Percentiles rank a stretch among this genome's conserved stretches.
These are phyloP conservation scores for Phoma sp. DNA, from an alignment of 2,329 filamentous ascomycete species.

Conservation along the genomic window DNA sequence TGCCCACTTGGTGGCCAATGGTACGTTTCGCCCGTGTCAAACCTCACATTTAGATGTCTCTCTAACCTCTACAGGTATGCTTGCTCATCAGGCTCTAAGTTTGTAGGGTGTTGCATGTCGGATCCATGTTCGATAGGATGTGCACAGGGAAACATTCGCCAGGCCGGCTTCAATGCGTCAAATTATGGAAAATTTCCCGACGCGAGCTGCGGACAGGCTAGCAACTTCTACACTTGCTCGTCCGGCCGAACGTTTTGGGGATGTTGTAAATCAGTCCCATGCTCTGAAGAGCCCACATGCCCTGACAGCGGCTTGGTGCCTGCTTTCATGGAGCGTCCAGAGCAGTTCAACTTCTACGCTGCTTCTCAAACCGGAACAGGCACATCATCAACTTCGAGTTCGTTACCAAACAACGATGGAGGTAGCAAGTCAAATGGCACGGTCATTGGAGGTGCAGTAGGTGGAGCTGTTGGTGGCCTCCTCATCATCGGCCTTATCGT, in stretches of 20 bases:
- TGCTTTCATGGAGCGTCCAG: slow-evolving; percentile 33
- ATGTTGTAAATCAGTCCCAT: slow-evolving; percentile 49
- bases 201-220: slow-evolving; percentile 39
- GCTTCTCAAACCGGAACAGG: not conserved
- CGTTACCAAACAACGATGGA: not conserved
- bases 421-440: slow-evolving; percentile 23
- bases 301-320: slow-evolving; percentile 32
- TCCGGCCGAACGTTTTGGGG: slow-evolving; percentile 42
- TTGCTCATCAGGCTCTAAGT: slow-evolving; percentile 35
- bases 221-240: slow-evolving; percentile 48
- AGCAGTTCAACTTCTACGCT: slow-evolving; percentile 27
- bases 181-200: slow-evolving; percentile 41
- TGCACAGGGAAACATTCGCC: slow-evolving; percentile 38
- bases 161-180: slow-evolving; percentile 43
- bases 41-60: not conserved
- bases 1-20: slow-evolving; percentile 33
- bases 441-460: slow-evolving; percentile 38
- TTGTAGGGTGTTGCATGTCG: slow-evolving; percentile 51
- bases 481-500: slow-evolving; percentile 35
- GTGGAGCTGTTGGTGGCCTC: slow-evolving; percentile 30
- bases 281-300: slow-evolving; percentile 38
- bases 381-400: not conserved
- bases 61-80: slow-evolving; percentile 31
- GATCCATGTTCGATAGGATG: slow-evolving; percentile 51
- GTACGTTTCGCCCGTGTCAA: slow-evolving; percentile 14